Evolutionary conservation across 2,329 filamentous ascomycete genomes (phyloP), one percentile per base, ranked within the genome.

Genomic region (Apiospora aurea): DNA sequence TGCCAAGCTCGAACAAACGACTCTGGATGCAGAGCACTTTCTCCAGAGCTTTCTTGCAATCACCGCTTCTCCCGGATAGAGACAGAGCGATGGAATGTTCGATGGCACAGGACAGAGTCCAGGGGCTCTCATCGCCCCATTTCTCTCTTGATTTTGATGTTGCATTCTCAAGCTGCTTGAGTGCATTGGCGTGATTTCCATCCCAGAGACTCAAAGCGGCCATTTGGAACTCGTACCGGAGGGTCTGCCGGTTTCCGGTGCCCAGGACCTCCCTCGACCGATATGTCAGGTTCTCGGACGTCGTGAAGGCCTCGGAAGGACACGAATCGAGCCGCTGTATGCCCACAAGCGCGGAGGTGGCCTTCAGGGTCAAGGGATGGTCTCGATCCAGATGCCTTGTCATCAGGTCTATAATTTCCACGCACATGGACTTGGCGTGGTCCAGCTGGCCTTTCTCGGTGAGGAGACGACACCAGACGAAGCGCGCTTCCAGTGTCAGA

Each of bases 71-170:
- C 1, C 51, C 51, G 6, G 24, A 29, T 53, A 5, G 13, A 29
- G 51, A 53, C 5, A 53, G 51, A 1, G 51, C 51, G 7, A 53
- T 16, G 4, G 51, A 14, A 7, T 53, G 5, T 4, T 53, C 51
- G 13, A 53, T 29, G 24, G 4, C 14, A 4, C 51, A 53, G 1
- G 11, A 29, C 7, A 53, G 24, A 29, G 51, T 29, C 51, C 51
- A 53, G 4, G 24, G 24, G 24, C 14, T 11, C 0, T 29, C 11
- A 2, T 29, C 24, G 7, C 24, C 51, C 51, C 51, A 53, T 7
- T 4, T 1, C 4, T 29, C 2, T 18, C 4, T 26, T 2, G 51
- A 53, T 7, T 16, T 16, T 2, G 4, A 2, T 1, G 4, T 1
- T 16, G 5, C 13, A 0, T 53, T 1, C n/a, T 29, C 5, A 13